Evolutionary conservation across 257 asterid genomes (phyloP).

Genomic region (Solanum clarkiae): DNA sequence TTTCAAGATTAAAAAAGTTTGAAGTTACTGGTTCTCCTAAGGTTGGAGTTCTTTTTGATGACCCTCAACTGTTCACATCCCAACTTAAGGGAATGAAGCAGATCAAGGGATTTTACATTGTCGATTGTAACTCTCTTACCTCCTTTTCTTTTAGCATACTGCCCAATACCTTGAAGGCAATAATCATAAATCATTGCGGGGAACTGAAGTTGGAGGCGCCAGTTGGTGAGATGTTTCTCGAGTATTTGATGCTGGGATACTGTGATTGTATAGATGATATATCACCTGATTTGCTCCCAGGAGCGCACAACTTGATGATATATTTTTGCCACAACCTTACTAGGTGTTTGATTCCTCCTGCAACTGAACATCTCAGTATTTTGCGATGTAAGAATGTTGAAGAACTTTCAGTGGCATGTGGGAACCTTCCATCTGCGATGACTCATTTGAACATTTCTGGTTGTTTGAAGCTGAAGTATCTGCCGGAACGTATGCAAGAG

Average conservation of each 20-base stretch:
- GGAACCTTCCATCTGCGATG: neutral
- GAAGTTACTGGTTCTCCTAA: no score
- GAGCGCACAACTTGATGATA: accelerated
- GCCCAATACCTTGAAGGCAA: neutral
- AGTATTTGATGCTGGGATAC: accelerated
- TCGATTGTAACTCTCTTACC: neutral
- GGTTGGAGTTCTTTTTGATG: neutral
- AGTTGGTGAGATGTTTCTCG: neutral
- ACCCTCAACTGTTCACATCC: neutral
- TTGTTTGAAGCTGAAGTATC: neutral
- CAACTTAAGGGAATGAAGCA: neutral
- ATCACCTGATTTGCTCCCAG: neutral
- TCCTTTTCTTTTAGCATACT: neutral
- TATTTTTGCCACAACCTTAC: accelerated
- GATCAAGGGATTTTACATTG: neutral
- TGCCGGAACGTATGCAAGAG: neutral
- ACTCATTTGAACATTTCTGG: accelerated
- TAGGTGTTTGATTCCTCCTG: neutral
- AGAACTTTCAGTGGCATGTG: neutral
- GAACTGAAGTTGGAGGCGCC: neutral
- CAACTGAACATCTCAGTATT: neutral
- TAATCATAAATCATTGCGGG: accelerated
- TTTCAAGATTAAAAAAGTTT: no score
- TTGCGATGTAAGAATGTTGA: neutral
- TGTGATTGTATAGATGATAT: neutral